These are phyloP conservation scores for Fusarium proliferatum DNA, from an alignment of 2,329 filamentous ascomycete genomes.

Conservation along the genomic window DNA sequence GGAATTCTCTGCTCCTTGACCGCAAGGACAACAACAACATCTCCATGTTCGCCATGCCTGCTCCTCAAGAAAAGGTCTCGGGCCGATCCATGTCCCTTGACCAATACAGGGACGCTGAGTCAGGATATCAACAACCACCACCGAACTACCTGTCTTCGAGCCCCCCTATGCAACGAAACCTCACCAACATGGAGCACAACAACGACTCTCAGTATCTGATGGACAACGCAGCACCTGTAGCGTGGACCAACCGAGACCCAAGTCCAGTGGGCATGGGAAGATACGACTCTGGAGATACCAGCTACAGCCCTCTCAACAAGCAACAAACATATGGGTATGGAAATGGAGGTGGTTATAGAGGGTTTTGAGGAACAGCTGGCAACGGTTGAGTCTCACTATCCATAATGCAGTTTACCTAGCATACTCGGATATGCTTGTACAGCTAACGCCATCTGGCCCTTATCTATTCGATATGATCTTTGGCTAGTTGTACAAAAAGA, in stretches of 20 bases:
- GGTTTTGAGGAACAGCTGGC: constrained; percentile 32
- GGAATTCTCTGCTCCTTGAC: constrained; percentile 85
- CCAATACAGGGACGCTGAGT: constrained; percentile 43
- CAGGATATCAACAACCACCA: constrained; percentile 35
- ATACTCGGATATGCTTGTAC: constrained; percentile 18
- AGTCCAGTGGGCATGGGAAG: constrained; percentile 27
- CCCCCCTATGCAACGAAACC: constrained; percentile 49
- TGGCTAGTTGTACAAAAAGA: constrained; percentile 25
- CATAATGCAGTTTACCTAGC: constrained; percentile 28
- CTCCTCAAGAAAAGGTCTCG: constrained; percentile 51
- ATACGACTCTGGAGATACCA: constrained; percentile 35
- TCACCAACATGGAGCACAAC: constrained; percentile 52
- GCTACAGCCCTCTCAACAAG: constrained; percentile 30
- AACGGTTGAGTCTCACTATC: constrained; percentile 15
- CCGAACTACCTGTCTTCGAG: constrained; percentile 41
- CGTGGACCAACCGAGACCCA: constrained; percentile 44
- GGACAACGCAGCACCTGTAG: constrained; percentile 54
- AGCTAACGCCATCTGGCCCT: constrained; percentile 21
- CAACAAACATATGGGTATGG: constrained; percentile 41
- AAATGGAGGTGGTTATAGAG: constrained; percentile 43
- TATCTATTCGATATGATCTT: constrained; percentile 15
- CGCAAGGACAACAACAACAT: constrained; percentile 54
- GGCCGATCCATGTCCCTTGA: constrained; percentile 50
- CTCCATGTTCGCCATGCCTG: constrained; percentile 58
- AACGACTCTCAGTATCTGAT: constrained; percentile 55